Percentiles rank a stretch among this genome's conserved stretches.
phyloP scores from a whole-genome alignment of 805 yeast species.

The Lipomyces sp. region DNA sequence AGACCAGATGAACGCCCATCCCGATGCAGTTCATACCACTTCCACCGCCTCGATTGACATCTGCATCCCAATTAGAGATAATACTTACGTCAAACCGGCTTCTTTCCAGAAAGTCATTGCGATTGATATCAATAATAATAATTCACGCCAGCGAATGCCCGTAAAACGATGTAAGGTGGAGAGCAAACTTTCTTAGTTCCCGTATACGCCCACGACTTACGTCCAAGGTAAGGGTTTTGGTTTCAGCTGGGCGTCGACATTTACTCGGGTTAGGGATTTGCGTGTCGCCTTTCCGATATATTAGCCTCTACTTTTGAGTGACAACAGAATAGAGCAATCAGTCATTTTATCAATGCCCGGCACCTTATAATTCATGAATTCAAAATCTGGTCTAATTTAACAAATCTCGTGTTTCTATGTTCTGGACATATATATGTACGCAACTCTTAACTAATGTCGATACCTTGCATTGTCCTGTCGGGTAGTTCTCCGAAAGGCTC shows the following conservation, averaged over 20 bases:
- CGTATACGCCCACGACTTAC: not conserved
- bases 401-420: not conserved
- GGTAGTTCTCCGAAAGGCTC: not conserved
- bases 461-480: not conserved
- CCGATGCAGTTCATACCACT: not conserved
- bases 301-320: no score
- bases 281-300: no score
- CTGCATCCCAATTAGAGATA: not conserved
- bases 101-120: slow-evolving; percentile 48
- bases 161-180: not conserved
- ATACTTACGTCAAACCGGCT: slow-evolving; percentile 46
- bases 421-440: not conserved
- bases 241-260: not conserved
- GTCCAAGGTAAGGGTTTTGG: not conserved
- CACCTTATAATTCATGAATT: not conserved
- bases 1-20: slow-evolving; percentile 9
- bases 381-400: not conserved
- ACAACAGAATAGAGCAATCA: not conserved
- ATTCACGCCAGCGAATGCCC: not conserved
- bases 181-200: not conserved
- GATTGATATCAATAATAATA: not conserved
- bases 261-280: not conserved
- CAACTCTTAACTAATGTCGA: not conserved
- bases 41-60: slow-evolving; percentile 9
- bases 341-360: not conserved